Evolutionary conservation across 1,139 yeast genomes (phyloP), one percentile per base, ranked within the genome.

Genomic region (Blastobotrys persicus): DNA sequence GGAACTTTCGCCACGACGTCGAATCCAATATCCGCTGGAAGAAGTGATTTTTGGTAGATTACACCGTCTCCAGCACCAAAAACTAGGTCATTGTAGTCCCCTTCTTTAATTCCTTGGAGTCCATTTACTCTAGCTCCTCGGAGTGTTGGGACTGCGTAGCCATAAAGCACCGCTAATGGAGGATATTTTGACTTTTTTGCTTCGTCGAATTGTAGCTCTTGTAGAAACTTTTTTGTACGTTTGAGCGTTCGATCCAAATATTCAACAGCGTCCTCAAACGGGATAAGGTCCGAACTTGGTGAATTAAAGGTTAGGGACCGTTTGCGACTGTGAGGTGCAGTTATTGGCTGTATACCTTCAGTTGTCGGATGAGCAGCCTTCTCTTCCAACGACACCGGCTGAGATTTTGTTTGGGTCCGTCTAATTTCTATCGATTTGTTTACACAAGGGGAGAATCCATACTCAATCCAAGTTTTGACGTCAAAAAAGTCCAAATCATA

Each of bases 51-150:
- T 59, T 84, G 88, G 66, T 87, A 88, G 1, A 88, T 86, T 13
- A 89, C 96, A 31, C 97, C 97, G 63, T 89, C 97, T 5, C 97
- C 97, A 7, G 89, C 89, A 0, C 95, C 96, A 63, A 87, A 88
- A 58, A 77, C 79, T 58, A 88, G 84, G 57, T 86, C 83, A 55
- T 78, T 81, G 66, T 86, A 89, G 55, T 80, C 78, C 4, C 96
- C 96, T 33, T 76, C 76, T 55, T 72, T 75, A 51, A 89, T 82
- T 45, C 81, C 92, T 23, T 81, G 77, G n/a, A 64, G 61, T 1
- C 81, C 77, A 34, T 72, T 66, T 0, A 88, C 94, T 46, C 80
- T 69, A 1, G 88, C 83, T 2, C 91, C 95, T 48, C 94, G 76
- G 1, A 88, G 89, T 0, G 96, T 86, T 0, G 97, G 96, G 1